Percentiles rank a stretch among this genome's conserved stretches.
These are phyloP conservation scores for Torrubiellomyces zombiae DNA, from an alignment of 2,329 filamentous ascomycete species.

Conservation along the genomic window DNA sequence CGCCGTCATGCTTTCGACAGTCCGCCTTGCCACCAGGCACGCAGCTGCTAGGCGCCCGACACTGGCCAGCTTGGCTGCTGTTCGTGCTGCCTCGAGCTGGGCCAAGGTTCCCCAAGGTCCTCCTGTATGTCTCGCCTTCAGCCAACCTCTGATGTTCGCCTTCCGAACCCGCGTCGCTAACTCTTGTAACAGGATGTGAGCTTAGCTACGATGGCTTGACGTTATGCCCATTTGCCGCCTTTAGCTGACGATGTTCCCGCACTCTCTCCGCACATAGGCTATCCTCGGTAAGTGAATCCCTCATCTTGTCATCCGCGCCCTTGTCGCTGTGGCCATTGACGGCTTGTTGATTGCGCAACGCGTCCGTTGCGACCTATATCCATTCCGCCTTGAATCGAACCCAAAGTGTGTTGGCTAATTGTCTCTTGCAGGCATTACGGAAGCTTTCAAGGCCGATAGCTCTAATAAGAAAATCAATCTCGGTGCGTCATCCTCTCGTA, in stretches of 20 bases:
- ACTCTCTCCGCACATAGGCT: too few species aligned
- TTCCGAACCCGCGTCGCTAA: not conserved
- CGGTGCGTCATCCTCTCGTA: slow-evolving; percentile 33
- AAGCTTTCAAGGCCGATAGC: slow-evolving; percentile 95
- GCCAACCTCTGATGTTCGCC: not conserved
- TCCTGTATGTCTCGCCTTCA: slow-evolving; percentile 50
- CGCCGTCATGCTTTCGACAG: slow-evolving; percentile 39
- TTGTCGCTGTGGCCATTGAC: too few species aligned
- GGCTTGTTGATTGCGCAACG: too few species aligned
- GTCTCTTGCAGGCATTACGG: slow-evolving; percentile 56
- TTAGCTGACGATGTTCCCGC: too few species aligned
- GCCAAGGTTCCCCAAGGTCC: slow-evolving; percentile 82
- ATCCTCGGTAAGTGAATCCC: slow-evolving; percentile 47
- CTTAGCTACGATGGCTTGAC: slow-evolving; percentile 1
- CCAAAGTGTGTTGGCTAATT: too few species aligned
- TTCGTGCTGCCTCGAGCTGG: slow-evolving; percentile 64
- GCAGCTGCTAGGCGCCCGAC: slow-evolving; percentile 24
- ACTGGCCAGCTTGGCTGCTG: slow-evolving; percentile 21
- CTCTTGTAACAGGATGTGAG: not conserved
- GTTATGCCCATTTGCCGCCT: not conserved
- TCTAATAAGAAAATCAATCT: slow-evolving; percentile 97
- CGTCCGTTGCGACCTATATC: too few species aligned
- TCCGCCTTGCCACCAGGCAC: slow-evolving; percentile 36
- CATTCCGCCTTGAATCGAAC: too few species aligned
- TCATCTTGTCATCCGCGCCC: slow-evolving; percentile 5